These are phyloP conservation scores for Heliosperma pusillum DNA, from an alignment of 148 eudicot genomes.

Conservation along the genomic window DNA sequence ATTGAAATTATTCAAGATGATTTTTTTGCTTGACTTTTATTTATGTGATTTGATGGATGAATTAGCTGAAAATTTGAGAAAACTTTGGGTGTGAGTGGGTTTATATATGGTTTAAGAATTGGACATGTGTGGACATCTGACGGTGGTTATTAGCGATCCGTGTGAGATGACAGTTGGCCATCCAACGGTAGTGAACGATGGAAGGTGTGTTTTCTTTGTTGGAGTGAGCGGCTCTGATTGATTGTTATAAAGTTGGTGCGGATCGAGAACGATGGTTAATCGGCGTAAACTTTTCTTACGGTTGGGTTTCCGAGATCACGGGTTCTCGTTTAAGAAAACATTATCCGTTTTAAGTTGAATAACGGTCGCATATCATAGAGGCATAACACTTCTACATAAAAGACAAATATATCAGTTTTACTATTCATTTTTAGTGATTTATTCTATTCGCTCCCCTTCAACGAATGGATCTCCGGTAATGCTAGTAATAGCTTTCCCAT, in stretches of 20 bases:
- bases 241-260: constrained; percentile 9
- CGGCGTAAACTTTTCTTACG: neutral
- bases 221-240: constrained; percentile 37
- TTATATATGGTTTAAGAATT: constrained; percentile 24
- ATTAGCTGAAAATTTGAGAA: constrained; percentile 18
- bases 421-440: too few species aligned
- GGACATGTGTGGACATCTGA: constrained; percentile 20
- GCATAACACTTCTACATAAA: too few species aligned
- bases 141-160: constrained; percentile 35
- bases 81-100: neutral
- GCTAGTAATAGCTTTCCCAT: too few species aligned
- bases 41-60: neutral
- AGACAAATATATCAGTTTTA: too few species aligned
- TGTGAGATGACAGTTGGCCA: constrained; percentile 28
- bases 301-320: too few species aligned
- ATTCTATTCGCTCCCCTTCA: too few species aligned
- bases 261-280: constrained; percentile 24
- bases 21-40: constrained; percentile 12
- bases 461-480: too few species aligned
- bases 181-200: constrained; percentile 32
- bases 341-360: too few species aligned
- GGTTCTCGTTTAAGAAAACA: too few species aligned
- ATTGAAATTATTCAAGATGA: neutral
- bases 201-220: constrained; percentile 42
- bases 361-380: too few species aligned